Percentiles rank a stretch among this genome's conserved stretches.
These are phyloP conservation scores for Murraya paniculata DNA, from an alignment of 345 rosid species.

Conservation along the genomic window DNA sequence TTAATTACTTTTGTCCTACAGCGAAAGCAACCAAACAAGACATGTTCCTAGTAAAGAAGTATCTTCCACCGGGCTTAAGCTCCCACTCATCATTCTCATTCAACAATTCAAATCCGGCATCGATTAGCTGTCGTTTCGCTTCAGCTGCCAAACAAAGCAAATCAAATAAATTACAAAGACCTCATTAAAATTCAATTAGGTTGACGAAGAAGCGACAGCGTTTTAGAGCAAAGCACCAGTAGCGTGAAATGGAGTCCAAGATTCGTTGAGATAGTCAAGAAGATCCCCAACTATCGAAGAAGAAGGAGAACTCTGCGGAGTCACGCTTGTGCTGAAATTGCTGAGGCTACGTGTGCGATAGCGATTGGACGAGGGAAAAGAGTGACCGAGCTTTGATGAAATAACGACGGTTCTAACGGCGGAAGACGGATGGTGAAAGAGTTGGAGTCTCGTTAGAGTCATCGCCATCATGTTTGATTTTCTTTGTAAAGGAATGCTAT, in stretches of 20 bases:
- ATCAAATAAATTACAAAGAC: not conserved
- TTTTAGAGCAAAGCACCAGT: constrained; percentile 40
- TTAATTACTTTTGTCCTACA: constrained; percentile 61
- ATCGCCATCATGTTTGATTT: constrained; percentile 38
- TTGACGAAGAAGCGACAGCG: not conserved
- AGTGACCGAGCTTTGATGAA: constrained; percentile 19
- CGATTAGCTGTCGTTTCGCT: constrained; percentile 66
- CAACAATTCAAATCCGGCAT: constrained; percentile 70
- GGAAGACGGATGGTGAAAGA: constrained; percentile 31
- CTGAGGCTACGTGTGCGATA: constrained; percentile 20
- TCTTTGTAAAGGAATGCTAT: not conserved
- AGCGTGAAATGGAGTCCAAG: constrained; percentile 96
- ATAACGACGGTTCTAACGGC: constrained; percentile 25
- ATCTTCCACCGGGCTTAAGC: constrained; percentile 86
- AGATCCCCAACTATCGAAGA: constrained; percentile 57
- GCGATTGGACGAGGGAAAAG: not conserved
- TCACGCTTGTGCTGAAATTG: constrained; percentile 26
- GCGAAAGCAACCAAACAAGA: constrained; percentile 94
- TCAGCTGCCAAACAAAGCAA: constrained; percentile 49
- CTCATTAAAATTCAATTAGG: not conserved
- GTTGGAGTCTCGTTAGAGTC: constrained; percentile 45
- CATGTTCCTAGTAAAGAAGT: constrained; percentile 92
- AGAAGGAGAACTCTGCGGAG: constrained; percentile 9
- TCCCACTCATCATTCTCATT: constrained; percentile 87
- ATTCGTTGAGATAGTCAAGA: constrained; percentile 81